Evolutionary conservation across 2,329 filamentous ascomycete species (phyloP).

Genomic region (Podosphaera leucotricha): DNA sequence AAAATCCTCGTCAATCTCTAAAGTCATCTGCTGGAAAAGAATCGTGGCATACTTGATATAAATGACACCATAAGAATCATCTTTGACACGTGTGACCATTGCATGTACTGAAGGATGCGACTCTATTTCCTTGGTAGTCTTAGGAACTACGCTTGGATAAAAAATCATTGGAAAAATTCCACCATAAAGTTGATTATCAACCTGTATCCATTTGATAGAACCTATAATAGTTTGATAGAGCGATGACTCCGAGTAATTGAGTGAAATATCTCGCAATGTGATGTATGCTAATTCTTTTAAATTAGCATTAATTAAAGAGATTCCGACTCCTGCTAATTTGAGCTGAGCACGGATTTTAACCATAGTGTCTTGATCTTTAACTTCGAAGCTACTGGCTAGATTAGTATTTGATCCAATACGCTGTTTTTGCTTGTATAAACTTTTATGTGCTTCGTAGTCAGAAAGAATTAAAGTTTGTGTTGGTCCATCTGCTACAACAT

Average conservation of each 20-base stretch:
- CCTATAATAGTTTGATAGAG: constrained; percentile 80
- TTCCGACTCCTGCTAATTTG: constrained; percentile 68
- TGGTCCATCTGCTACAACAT: constrained; percentile 82
- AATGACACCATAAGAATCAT: constrained; percentile 89
- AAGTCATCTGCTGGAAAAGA: constrained; percentile 87
- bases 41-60: constrained; percentile 98
- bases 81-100: constrained; percentile 84
- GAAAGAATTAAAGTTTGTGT: constrained; percentile 86
- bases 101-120: constrained; percentile 84
- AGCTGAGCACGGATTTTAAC: constrained; percentile 78
- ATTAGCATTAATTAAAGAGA: constrained; percentile 83
- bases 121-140: constrained; percentile 83
- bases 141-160: constrained; percentile 92
- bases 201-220: constrained; percentile 94
- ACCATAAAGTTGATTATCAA: constrained; percentile 95
- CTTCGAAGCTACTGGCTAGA: constrained; percentile 58
- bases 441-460: constrained; percentile 82
- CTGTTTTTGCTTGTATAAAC: constrained; percentile 50
- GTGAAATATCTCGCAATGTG: constrained; percentile 71
- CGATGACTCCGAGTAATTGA: constrained; percentile 82
- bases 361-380: constrained; percentile 74
- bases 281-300: constrained; percentile 82
- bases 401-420: constrained; percentile 25
- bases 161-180: constrained; percentile 94
- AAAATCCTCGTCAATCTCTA: constrained; percentile 95